phyloP scores from a whole-genome alignment of 371 early-diverging fungal species.

The Mucor circinelloides region DNA sequence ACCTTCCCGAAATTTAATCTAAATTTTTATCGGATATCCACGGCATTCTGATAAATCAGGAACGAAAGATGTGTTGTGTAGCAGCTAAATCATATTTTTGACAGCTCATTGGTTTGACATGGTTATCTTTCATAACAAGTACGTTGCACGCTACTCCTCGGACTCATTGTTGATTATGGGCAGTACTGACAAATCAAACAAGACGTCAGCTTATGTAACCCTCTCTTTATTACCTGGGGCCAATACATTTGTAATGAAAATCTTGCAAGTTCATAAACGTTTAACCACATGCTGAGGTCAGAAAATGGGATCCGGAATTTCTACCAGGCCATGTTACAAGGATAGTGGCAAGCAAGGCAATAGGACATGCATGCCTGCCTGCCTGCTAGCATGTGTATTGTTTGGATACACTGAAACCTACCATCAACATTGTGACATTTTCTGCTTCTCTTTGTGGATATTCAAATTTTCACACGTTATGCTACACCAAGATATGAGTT shows the following conservation, averaged over 20 bases:
- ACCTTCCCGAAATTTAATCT: too few relatives aligned
- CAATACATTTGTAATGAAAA: background rate
- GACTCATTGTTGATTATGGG: background rate
- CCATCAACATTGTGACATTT: background rate
- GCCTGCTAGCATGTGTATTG: too few relatives aligned
- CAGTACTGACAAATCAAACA: background rate
- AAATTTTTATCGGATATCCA: too few relatives aligned
- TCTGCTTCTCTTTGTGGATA: too few relatives aligned
- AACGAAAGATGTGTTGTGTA: too few relatives aligned
- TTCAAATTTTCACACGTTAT: background rate
- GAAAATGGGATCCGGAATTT: background rate
- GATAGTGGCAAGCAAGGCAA: background rate
- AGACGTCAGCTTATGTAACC: background rate
- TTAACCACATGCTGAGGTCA: background rate
- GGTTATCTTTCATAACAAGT: background rate
- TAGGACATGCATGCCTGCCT: background rate
- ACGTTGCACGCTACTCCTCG: background rate
- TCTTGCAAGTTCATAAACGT: background rate
- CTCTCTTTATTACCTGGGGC: background rate
- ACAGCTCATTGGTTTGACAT: background rate
- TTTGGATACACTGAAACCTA: background rate
- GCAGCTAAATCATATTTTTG: too few relatives aligned
- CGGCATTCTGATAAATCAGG: too few relatives aligned
- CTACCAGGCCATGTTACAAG: too few relatives aligned
- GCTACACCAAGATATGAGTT: background rate